These are phyloP conservation scores for Nemophila menziesii DNA, from an alignment of 257 asterid species.

Conservation along the genomic window DNA sequence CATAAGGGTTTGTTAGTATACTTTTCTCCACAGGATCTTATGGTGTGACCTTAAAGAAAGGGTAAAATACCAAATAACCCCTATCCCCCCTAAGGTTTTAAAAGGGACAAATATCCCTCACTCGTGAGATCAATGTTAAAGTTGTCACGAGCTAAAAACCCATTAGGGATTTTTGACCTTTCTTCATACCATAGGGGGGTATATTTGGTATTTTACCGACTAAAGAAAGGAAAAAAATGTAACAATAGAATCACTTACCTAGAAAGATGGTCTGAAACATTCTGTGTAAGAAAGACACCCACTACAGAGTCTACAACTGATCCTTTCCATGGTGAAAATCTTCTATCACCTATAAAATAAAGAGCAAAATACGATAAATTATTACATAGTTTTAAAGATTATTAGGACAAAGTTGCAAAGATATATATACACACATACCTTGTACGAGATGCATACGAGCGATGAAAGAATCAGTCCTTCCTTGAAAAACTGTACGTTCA, in stretches of 20 bases:
- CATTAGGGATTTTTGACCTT: no score
- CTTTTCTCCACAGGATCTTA: neutral
- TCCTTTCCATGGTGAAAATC: slow-evolving; percentile 51
- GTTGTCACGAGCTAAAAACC: no score
- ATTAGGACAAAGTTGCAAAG: slow-evolving; percentile 7
- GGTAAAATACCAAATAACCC: no score
- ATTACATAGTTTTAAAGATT: neutral
- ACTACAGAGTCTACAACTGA: slow-evolving; percentile 44
- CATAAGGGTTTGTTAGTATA: neutral
- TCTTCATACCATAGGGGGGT: no score
- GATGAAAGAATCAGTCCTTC: slow-evolving; percentile 45
- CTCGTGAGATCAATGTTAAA: no score
- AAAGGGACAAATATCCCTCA: no score
- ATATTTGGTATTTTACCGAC: neutral
- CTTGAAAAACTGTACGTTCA: slow-evolving; percentile 35
- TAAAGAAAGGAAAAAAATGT: neutral
- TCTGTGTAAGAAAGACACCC: slow-evolving; percentile 49
- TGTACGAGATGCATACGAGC: slow-evolving; percentile 54
- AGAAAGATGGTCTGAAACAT: slow-evolving; percentile 49
- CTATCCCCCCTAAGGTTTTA: no score
- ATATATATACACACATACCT: slow-evolving; percentile 17
- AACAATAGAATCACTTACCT: slow-evolving; percentile 20
- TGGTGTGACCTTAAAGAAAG: neutral
- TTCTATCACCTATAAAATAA: slow-evolving; percentile 32
- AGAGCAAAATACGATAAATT: slow-evolving; percentile 2